Base-by-base conservation (phyloP, 768 basidiomycete species). In the Hygrophoropsis aurantiaca region DNA sequence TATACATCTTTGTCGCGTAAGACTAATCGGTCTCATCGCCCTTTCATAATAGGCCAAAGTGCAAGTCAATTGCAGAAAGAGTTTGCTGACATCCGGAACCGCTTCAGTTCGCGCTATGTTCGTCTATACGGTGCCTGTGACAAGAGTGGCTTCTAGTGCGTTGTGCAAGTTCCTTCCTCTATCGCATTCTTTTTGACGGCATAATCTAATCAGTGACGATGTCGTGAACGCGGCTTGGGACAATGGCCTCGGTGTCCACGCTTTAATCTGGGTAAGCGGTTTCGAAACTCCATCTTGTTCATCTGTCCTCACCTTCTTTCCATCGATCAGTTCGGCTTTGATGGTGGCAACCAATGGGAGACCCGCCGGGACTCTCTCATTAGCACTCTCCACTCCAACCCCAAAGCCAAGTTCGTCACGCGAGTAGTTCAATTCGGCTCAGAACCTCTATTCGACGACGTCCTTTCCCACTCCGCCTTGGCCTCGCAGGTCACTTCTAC, bases 361-460 rank as follows among this genome's bases (percentile, higher is more conserved):
- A 63, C 68, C 3, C 77, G 82, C 21, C 74, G 82, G 9, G 73
- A 84, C 52, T 61, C 63, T 2, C 72, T 85, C 39, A 64, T 85
- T 33, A 64, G 59, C 18, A 69, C 71, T 1, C 73, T 86, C 21
- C 79, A 77, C 45, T 75, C 77, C 2, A 85, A 85, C 46, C 72
- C 75, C 2, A 82, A 77, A 51, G 83, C 81, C 13, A 78, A 79
- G 51, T 86, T 79, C 44, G 76, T 86, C 20, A 84, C 82, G 1
- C 78, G 83, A 16, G 80, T 68, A 1, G 64, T 87, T 3, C 85
- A 87, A 50, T 87, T 87, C 53, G 85, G 85, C 25, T 84, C 84
- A 0, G 85, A 87, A 55, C 85, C 85, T 1, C 67, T 87, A 18
- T 87, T 63, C 49, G 85, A 87, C 56, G 46, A 62, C 32, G 85